Evolutionary conservation across 2,329 filamentous ascomycete genomes (phyloP).

Genomic region (Diaporthe humulicola): DNA sequence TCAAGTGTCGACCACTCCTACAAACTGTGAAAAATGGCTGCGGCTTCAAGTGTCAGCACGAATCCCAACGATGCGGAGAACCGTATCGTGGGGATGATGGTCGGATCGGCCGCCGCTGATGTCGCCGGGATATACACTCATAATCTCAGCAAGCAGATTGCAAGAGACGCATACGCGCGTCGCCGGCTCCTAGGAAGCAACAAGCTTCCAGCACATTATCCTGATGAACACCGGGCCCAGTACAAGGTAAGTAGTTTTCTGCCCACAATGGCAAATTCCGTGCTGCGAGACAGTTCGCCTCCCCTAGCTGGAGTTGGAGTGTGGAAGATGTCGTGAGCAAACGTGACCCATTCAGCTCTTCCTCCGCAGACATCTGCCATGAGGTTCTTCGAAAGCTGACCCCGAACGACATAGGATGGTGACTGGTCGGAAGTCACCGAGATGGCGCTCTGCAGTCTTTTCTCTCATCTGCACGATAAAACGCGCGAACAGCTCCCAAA

Average conservation of each 20-base stretch:
- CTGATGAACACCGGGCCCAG: slow-evolving; percentile 10
- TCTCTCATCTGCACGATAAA: neutral
- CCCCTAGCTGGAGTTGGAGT: too few species aligned
- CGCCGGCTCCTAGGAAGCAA: neutral
- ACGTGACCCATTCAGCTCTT: neutral
- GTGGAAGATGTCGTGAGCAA: too few species aligned
- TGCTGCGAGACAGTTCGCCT: too few species aligned
- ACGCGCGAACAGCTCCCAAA: accelerated
- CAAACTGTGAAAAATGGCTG: neutral
- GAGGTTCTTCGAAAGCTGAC: neutral
- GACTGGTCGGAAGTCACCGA: slow-evolving; percentile 19
- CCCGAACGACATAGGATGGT: neutral
- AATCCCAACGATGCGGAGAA: neutral
- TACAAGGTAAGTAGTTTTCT: neutral
- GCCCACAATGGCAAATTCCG: neutral
- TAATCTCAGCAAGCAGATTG: neutral
- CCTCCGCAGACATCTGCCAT: neutral
- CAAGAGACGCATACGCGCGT: neutral
- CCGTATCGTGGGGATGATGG: slow-evolving; percentile 24
- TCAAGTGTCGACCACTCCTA: neutral
- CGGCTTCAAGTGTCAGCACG: neutral
- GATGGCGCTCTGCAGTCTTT: slow-evolving; percentile 27
- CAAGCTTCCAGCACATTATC: neutral
- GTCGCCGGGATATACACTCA: neutral
- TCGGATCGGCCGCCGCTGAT: slow-evolving; percentile 9